Evolutionary conservation across 176 grass and related monocot genomes (phyloP), one percentile per base, ranked within the genome.

Genomic region (Juncus effusus): DNA sequence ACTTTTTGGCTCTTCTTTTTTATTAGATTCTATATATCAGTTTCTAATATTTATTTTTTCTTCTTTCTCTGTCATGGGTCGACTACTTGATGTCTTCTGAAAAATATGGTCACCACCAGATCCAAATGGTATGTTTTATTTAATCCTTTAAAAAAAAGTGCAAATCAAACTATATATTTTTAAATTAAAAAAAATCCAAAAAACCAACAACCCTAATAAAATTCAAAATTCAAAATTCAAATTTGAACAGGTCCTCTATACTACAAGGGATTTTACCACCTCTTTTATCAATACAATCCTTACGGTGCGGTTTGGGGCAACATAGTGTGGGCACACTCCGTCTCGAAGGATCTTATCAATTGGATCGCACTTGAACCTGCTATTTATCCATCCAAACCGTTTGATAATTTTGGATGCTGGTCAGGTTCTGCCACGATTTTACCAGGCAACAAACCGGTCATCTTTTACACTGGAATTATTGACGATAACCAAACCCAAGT

Each of bases 201-300:
- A 51, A 10, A 35, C 6, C 38, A 45, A 5, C 9, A 16, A 36
- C n/a, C 37, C 37, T 44, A 15, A 49, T 28, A 65, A 19, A 60
- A 62, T 54, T 45, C 7, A 2, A 7, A 68, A 57, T 13, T n/a
- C 19, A 54, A 54, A 36, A 10, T 47, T 59, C 36, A 6, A 54
- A 71, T 67, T 2, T 4, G 13, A 47, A 61, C 60, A 88, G 85
- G 90, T 0, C 90, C 85, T 4, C 69, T 95, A 76, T 83, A 83
- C 38, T 95, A 85, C 61, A 89, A 78, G 5, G 90, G 90, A 4
- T 2, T 85, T 19, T 89, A 95, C 64, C 90, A 95, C 4, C 42
- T 95, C 0, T 95, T 95, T 76, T 95, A 95, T 37, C 90, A 85
- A 52, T 94, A 94, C 85, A 94, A 94, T 15, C 90, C 90, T 0